phyloP scores from a whole-genome alignment of 1,139 yeast species.

The Yarrowia galli region DNA sequence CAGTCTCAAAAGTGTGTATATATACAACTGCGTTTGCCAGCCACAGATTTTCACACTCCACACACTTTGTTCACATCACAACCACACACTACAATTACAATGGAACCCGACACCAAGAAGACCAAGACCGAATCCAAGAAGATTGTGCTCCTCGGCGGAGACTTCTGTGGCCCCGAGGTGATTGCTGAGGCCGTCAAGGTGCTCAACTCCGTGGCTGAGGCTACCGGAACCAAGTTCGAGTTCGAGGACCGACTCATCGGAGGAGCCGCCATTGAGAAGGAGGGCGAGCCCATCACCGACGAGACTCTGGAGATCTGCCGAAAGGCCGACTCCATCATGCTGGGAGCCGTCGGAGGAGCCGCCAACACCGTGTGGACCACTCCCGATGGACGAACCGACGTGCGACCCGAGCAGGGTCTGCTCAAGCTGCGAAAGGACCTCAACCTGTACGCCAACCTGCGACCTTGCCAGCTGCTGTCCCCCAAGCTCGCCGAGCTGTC shows the following conservation, averaged over 20 bases:
- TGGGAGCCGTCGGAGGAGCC: conserved; percentile 95
- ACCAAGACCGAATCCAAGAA: conserved; percentile 55
- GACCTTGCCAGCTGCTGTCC: conserved; percentile 95
- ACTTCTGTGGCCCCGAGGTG: conserved; percentile 94
- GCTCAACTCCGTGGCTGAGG: conserved; percentile 73
- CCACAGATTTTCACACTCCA: conserved; percentile 7
- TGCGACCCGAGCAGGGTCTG: conserved; percentile 97
- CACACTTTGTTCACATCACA: background rate
- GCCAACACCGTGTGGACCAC: conserved; percentile 91
- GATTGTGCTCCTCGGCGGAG: conserved; percentile 91
- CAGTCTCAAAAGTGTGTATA: conserved; percentile 7
- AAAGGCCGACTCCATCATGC: conserved; percentile 86
- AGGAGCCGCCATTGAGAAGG: conserved; percentile 98
- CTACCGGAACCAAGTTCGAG: conserved; percentile 64
- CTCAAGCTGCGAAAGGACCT: conserved; percentile 92
- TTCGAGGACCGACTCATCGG: conserved; percentile 89
- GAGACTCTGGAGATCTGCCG: conserved; percentile 86
- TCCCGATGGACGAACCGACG: conserved; percentile 81
- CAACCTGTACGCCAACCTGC: conserved; percentile 89
- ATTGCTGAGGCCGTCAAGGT: conserved; percentile 92
- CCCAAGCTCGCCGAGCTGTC: conserved; percentile 84
- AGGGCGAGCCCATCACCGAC: conserved; percentile 92
- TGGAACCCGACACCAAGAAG: conserved; percentile 38
- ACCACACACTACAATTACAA: conserved; percentile 1
- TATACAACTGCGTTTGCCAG: conserved; percentile 33